phyloP scores from a whole-genome alignment of 148 eudicot genomes.

The Rhododendron vialii region DNA sequence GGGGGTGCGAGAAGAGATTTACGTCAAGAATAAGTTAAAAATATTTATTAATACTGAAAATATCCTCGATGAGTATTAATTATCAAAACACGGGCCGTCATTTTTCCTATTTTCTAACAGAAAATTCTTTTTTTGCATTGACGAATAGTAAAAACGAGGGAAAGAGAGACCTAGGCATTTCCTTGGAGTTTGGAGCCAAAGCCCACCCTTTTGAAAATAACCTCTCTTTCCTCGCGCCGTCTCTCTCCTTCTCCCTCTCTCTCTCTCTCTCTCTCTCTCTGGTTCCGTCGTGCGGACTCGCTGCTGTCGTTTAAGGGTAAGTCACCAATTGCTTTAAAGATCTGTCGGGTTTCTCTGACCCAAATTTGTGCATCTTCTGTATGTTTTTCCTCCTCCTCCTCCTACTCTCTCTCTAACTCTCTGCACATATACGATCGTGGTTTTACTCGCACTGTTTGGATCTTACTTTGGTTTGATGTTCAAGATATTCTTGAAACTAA shows the following conservation, averaged over 20 bases:
- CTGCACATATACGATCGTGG: neutral
- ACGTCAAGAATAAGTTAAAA: too few species aligned
- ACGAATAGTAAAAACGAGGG: too few species aligned
- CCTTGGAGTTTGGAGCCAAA: slow-evolving; percentile 33
- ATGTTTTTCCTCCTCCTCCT: neutral
- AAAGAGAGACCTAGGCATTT: neutral
- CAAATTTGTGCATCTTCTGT: neutral
- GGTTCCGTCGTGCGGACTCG: neutral
- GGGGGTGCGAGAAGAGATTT: too few species aligned
- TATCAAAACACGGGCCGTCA: too few species aligned
- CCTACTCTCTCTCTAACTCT: neutral
- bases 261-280: slow-evolving; percentile 8
- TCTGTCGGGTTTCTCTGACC: neutral
- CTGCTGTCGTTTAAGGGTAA: neutral
- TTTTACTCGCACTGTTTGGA: neutral
- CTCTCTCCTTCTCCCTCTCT: neutral
- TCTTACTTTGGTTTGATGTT: neutral
- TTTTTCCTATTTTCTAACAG: too few species aligned
- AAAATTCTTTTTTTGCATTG: too few species aligned
- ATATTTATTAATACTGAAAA: too few species aligned
- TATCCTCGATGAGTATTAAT: too few species aligned
- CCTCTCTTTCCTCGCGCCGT: slow-evolving; percentile 6
- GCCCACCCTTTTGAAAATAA: slow-evolving; percentile 11
- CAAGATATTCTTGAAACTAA: too few species aligned
- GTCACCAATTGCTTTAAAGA: neutral